phyloP scores from a whole-genome alignment of 2,329 filamentous ascomycete species.

The Fusarium sp. region DNA sequence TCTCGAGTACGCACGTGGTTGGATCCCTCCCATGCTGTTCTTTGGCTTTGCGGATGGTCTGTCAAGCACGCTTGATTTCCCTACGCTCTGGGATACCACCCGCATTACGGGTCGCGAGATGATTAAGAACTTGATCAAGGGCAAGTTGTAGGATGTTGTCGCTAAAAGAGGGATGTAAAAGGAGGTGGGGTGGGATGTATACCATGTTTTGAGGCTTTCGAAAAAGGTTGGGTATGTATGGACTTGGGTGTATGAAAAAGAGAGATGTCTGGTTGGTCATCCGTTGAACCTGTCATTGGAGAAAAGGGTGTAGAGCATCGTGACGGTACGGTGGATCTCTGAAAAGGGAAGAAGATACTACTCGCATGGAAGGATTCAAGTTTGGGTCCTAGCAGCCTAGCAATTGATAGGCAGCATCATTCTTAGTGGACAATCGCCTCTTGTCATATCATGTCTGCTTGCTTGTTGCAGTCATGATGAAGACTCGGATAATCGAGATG shows the following conservation, averaged over 20 bases:
- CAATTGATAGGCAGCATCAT: not conserved
- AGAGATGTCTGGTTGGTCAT: not conserved
- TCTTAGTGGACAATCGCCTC: not conserved
- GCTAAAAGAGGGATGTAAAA: not conserved
- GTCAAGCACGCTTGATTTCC: constrained; percentile 82
- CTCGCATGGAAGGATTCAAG: constrained; percentile 1
- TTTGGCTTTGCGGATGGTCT: constrained; percentile 88
- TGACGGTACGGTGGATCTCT: constrained; percentile 13
- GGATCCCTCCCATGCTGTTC: constrained; percentile 92
- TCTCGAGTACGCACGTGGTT: constrained; percentile 84
- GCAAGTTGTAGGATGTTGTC: constrained; percentile 69
- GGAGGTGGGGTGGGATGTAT: constrained; percentile 3
- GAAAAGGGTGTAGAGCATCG: not conserved
- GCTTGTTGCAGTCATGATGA: not conserved
- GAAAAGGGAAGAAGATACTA: constrained; percentile 4
- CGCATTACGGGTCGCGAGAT: constrained; percentile 79
- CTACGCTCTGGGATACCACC: constrained; percentile 84
- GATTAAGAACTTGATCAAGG: constrained; percentile 73
- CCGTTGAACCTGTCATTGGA: constrained; percentile 1
- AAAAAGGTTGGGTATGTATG: constrained; percentile 2
- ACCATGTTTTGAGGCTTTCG: not conserved
- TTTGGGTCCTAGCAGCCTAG: not conserved
- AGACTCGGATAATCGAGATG: not conserved
- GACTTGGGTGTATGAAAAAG: not conserved
- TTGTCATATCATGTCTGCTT: not conserved